Conservation (phyloP, 495 filamentous ascomycete genomes). For the Annulohypoxylon stygium region DNA sequence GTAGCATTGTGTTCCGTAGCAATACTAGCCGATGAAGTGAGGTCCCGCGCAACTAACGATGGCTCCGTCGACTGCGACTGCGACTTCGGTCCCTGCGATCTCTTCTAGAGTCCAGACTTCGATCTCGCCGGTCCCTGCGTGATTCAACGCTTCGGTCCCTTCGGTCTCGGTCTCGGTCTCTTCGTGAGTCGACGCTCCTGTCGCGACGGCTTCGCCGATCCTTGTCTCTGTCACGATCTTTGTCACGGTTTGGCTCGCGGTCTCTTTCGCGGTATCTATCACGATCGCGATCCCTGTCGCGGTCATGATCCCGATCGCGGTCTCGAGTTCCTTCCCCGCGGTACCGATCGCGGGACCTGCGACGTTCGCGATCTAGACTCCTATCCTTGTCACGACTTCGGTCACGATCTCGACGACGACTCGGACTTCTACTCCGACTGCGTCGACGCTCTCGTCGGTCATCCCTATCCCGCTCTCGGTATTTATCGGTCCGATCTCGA, state of each 20-base stretch:
- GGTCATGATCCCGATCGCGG: constrained; percentile 44
- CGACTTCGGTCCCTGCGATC: constrained; percentile 29
- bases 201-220: constrained; percentile 48
- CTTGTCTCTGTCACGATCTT: constrained; percentile 45
- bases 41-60: constrained; percentile 35
- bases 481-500: constrained; percentile 39
- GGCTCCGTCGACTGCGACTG: constrained; percentile 47
- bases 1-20: constrained; percentile 5
- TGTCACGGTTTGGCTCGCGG: constrained; percentile 39
- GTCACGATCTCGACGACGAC: constrained; percentile 54
- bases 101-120: constrained; percentile 18
- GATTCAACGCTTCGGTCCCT: constrained; percentile 31
- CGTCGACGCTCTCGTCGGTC: constrained; percentile 48
- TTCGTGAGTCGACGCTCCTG: constrained; percentile 45
- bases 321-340: constrained; percentile 48
- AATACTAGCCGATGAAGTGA: constrained; percentile 18
- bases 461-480: constrained; percentile 52
- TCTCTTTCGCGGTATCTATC: constrained; percentile 44
- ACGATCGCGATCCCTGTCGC: constrained; percentile 47
- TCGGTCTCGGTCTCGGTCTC: constrained; percentile 40
- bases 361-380: constrained; percentile 58
- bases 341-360: constrained; percentile 47
- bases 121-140: constrained; percentile 24
- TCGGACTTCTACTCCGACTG: constrained; percentile 55
- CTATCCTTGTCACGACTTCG: constrained; percentile 59